phyloP scores from a whole-genome alignment of 805 yeast species.

The Metschnikowia picachoensis region DNA sequence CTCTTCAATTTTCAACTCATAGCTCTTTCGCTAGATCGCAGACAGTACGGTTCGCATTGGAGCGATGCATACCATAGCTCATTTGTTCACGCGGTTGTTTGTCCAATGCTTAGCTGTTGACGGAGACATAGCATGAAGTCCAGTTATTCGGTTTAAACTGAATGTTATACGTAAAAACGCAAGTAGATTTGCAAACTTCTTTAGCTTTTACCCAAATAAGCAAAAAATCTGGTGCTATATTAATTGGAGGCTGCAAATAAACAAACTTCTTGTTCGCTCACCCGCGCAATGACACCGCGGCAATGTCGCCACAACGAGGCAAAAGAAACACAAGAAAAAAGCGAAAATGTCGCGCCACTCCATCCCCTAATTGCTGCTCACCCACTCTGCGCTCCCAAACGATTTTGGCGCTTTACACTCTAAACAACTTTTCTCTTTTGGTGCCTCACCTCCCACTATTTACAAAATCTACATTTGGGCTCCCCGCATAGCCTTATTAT shows the following conservation, averaged over 20 bases:
- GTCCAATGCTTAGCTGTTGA: too few species aligned
- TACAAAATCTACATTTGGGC: constrained; percentile 6
- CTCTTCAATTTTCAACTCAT: too few species aligned
- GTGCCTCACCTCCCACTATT: constrained; percentile 12
- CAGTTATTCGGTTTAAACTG: too few species aligned
- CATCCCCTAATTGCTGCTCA: constrained; percentile 21
- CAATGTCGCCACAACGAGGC: constrained; percentile 4
- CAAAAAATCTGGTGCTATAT: too few species aligned
- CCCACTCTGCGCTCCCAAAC: constrained; percentile 18
- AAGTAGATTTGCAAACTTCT: too few species aligned
- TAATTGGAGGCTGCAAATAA: constrained; percentile 1
- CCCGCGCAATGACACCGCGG: constrained; percentile 1
- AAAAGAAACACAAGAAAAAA: constrained; percentile 10
- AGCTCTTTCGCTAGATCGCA: too few species aligned
- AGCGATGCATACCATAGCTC: too few species aligned
- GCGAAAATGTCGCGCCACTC: constrained; percentile 19
- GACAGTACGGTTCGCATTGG: too few species aligned
- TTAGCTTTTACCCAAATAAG: too few species aligned
- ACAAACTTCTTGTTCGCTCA: not conserved
- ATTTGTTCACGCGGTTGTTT: too few species aligned
- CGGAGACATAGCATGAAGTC: too few species aligned
- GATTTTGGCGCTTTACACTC: constrained; percentile 7
- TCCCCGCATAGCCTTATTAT: constrained; percentile 5
- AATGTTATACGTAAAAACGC: too few species aligned
- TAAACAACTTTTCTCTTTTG: constrained; percentile 10